Percentiles rank a stretch among this genome's conserved stretches.
These are phyloP conservation scores for Penicillium sp. DNA, from an alignment of 2,329 filamentous ascomycete species.

Conservation along the genomic window DNA sequence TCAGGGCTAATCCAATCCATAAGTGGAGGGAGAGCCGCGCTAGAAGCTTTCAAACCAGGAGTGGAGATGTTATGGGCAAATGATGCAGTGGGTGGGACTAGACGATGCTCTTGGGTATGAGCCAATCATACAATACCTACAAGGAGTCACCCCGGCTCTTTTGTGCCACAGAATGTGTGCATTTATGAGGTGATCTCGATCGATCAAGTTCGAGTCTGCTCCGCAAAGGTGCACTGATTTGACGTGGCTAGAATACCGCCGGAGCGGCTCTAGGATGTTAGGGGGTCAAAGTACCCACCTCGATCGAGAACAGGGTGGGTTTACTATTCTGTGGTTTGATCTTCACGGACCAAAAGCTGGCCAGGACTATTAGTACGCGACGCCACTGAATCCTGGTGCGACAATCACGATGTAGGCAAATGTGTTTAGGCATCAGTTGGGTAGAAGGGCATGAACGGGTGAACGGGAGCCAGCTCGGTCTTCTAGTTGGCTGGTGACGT, in stretches of 20 bases:
- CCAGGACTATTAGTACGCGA: neutral
- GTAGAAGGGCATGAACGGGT: conserved; percentile 16
- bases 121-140: conserved; percentile 9
- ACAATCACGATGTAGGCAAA: conserved; percentile 6
- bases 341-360: conserved; percentile 8
- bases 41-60: conserved; percentile 15
- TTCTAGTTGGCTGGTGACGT: conserved; percentile 14
- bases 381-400: conserved; percentile 13
- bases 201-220: conserved; percentile 15
- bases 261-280: conserved; percentile 12
- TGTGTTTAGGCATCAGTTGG: conserved; percentile 25
- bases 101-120: conserved; percentile 6
- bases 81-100: conserved; percentile 5
- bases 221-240: conserved; percentile 9
- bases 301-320: conserved; percentile 3
- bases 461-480: conserved; percentile 8
- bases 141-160: conserved; percentile 4
- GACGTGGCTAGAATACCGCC: conserved; percentile 5
- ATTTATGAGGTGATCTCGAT: conserved; percentile 16
- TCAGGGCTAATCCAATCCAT: conserved; percentile 12
- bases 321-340: conserved; percentile 9
- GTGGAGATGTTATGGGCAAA: conserved; percentile 17
- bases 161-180: conserved; percentile 4
- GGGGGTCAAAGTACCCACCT: conserved; percentile 9
- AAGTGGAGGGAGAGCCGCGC: conserved; percentile 26